Conservation (phyloP, 352 stramenopile species). For the Phytophthora tentaculata region DNA sequence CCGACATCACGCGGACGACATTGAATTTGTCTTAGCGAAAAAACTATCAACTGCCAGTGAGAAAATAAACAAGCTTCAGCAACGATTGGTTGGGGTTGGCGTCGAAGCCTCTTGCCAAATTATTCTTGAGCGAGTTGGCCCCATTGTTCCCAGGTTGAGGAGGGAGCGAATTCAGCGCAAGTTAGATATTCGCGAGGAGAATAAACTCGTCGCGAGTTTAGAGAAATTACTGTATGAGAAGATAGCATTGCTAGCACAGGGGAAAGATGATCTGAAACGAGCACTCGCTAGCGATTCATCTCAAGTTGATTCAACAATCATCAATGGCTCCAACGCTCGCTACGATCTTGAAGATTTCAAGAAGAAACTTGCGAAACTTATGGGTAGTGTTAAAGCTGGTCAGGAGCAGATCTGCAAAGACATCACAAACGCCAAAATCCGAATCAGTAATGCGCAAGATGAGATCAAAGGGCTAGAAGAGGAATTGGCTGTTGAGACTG, state of each 20-base stretch:
- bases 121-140: constrained; percentile 64
- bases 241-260: constrained; percentile 55
- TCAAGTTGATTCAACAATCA: constrained; percentile 72
- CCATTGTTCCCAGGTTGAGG: constrained; percentile 65
- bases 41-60: constrained; percentile 47
- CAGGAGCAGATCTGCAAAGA: constrained; percentile 67
- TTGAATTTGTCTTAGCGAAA: constrained; percentile 68
- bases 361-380: constrained; percentile 72
- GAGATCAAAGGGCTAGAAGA: constrained; percentile 72
- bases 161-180: constrained; percentile 64
- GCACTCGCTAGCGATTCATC: constrained; percentile 66
- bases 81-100: constrained; percentile 63
- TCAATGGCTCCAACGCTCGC: constrained; percentile 58
- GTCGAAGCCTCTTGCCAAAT: constrained; percentile 72
- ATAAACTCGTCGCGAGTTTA: constrained; percentile 56
- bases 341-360: constrained; percentile 85
- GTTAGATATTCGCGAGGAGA: constrained; percentile 64
- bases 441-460: constrained; percentile 71
- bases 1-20: constrained; percentile 62
- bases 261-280: constrained; percentile 70
- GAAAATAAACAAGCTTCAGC: constrained; percentile 54
- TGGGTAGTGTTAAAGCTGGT: constrained; percentile 63
- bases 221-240: constrained; percentile 67
- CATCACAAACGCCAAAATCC: constrained; percentile 66
- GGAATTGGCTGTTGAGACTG: constrained; percentile 72